These are phyloP conservation scores for Berberis vulgaris DNA, from an alignment of 164 flowering plant species.

Conservation along the genomic window DNA sequence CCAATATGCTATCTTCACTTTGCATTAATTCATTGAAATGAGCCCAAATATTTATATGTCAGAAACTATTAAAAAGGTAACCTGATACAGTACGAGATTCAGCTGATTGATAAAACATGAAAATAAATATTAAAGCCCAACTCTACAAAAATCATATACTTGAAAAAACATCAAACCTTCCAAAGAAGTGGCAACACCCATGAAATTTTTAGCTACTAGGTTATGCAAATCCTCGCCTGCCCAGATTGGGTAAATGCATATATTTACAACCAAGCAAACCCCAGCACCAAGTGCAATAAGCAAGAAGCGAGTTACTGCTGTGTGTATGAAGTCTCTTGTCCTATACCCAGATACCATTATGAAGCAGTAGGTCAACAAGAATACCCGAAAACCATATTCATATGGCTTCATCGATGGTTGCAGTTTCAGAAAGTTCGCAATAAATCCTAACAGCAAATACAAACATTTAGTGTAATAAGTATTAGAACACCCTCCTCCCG, in stretches of 20 bases:
- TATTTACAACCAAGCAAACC: conserved; percentile 50
- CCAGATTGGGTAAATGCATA: conserved; percentile 84
- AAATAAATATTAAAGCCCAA: too few species aligned
- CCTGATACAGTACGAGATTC: too few species aligned
- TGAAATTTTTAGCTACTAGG: conserved; percentile 71
- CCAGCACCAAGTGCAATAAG: conserved; percentile 74
- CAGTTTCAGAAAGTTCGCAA: conserved; percentile 45
- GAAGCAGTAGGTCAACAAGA: conserved; percentile 70
- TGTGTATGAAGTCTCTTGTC: conserved; percentile 49
- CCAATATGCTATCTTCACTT: too few species aligned
- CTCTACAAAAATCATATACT: not conserved
- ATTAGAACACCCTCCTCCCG: not conserved
- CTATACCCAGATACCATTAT: conserved; percentile 62
- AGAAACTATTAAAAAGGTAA: too few species aligned
- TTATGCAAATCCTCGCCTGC: conserved; percentile 89
- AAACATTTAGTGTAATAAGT: not conserved
- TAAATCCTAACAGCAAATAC: conserved; percentile 38
- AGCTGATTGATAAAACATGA: too few species aligned
- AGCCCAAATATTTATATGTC: too few species aligned
- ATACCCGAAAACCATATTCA: conserved; percentile 88
- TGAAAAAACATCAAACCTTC: conserved; percentile 36
- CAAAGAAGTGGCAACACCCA: conserved; percentile 54
- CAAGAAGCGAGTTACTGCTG: conserved; percentile 54
- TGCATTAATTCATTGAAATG: too few species aligned
- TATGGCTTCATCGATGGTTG: conserved; percentile 77